A percentile compares a stretch with the other conserved stretches of the same genome.
phyloP scores from a whole-genome alignment of 2,329 filamentous ascomycete species.

The Cladobotryum mycophilum region DNA sequence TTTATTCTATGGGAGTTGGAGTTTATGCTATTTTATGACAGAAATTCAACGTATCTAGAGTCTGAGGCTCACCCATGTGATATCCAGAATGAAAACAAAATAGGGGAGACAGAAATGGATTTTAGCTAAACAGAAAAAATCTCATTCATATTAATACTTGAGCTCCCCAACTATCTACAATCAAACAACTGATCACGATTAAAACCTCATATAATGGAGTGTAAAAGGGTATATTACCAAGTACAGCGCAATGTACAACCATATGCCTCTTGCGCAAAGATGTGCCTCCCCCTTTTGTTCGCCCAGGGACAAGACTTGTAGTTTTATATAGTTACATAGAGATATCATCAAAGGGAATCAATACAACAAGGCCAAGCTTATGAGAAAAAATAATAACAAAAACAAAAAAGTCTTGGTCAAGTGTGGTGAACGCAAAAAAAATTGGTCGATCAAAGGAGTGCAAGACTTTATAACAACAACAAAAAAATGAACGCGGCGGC shows the following conservation, averaged over 20 bases:
- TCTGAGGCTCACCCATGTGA: no score
- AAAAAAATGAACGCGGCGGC: constrained; percentile 2
- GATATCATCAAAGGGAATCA: constrained; percentile 2
- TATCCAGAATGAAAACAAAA: background rate
- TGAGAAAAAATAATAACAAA: background rate
- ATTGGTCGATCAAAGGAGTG: background rate
- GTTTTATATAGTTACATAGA: background rate
- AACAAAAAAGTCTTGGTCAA: background rate
- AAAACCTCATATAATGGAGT: no score
- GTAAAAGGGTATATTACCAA: no score
- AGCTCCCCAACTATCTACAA: no score
- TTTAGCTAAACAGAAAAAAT: no score
- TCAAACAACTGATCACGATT: no score
- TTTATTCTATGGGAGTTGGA: constrained; percentile 1
- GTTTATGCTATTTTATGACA: background rate
- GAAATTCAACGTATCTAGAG: no score
- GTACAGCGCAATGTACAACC: background rate
- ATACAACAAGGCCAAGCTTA: constrained; percentile 3
- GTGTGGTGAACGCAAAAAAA: background rate
- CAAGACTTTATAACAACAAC: background rate
- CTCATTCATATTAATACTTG: no score
- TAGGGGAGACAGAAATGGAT: no score
- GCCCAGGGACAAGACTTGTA: background rate
- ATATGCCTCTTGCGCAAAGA: background rate
- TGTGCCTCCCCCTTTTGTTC: background rate